Conservation (phyloP, 2,329 filamentous ascomycete genomes). For the Cytospora leucostoma region DNA sequence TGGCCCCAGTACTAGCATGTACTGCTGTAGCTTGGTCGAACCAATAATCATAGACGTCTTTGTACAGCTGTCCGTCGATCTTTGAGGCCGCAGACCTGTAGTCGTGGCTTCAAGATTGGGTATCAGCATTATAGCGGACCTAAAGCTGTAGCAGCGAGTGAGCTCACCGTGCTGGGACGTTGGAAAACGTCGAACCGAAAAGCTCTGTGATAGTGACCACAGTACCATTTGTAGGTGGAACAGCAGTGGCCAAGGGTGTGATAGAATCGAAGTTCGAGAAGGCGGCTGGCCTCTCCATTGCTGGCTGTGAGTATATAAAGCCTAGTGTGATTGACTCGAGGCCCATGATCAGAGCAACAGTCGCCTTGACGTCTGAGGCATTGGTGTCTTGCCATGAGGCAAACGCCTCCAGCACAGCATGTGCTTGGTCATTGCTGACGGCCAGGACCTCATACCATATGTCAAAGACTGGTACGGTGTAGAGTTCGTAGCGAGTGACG, state of each 20-base stretch:
- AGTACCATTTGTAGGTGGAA: slow-evolving; percentile 23
- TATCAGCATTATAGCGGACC: too few relatives aligned
- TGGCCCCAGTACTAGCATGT: slow-evolving; percentile 28
- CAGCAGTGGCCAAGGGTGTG: slow-evolving; percentile 9
- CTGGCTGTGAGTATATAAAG: slow-evolving; percentile 33
- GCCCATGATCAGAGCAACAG: slow-evolving; percentile 28
- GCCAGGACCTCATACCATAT: slow-evolving; percentile 32
- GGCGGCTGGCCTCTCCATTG: slow-evolving; percentile 12
- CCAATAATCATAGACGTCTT: slow-evolving; percentile 34
- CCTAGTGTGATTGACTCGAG: slow-evolving; percentile 28
- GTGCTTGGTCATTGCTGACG: slow-evolving; percentile 30
- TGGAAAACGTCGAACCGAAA: not conserved
- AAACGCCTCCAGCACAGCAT: slow-evolving; percentile 33
- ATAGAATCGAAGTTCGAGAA: slow-evolving; percentile 33
- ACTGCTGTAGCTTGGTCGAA: slow-evolving; percentile 23
- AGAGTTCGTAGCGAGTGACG: slow-evolving; percentile 10
- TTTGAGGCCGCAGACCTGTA: slow-evolving; percentile 29
- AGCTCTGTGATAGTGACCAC: slow-evolving; percentile 10
- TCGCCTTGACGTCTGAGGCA: slow-evolving; percentile 30
- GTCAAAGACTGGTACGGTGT: slow-evolving; percentile 31
- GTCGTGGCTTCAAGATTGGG: slow-evolving; percentile 33
- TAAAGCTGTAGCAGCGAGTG: too few relatives aligned
- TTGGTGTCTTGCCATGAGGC: slow-evolving; percentile 34
- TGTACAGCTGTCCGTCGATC: slow-evolving; percentile 33
- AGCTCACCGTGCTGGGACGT: not conserved